Evolutionary conservation across 495 filamentous ascomycete genomes (phyloP).

Genomic region (Penicillium simplicissimum): DNA sequence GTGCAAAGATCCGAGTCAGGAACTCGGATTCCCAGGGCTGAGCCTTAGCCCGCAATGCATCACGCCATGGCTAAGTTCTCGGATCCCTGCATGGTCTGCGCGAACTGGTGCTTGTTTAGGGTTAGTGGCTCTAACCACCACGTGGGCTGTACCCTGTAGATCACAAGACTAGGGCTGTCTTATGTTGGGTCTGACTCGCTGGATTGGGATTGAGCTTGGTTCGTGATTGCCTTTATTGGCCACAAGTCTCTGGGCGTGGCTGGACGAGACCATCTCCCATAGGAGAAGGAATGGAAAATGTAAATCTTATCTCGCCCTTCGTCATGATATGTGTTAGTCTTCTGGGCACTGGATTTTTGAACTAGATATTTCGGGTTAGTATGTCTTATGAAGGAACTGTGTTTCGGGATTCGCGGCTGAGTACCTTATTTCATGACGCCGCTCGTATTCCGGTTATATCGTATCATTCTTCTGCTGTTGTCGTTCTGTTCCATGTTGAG

Average conservation of each 20-base stretch:
- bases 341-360: not conserved
- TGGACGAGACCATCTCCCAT: not conserved
- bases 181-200: not conserved
- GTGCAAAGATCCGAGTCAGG: not conserved
- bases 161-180: not conserved
- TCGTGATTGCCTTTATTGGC: not conserved
- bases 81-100: conserved; percentile 1
- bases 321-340: not conserved
- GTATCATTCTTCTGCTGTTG: not conserved
- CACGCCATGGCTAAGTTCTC: not conserved
- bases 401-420: not conserved
- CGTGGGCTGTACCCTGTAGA: conserved; percentile 7
- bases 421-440: not conserved
- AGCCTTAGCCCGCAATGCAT: not conserved
- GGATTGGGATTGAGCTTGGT: not conserved
- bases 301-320: not conserved
- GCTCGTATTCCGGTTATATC: not conserved
- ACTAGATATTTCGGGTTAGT: not conserved
- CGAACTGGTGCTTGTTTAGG: not conserved
- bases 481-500: not conserved
- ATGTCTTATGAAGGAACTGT: not conserved
- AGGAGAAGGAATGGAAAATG: not conserved
- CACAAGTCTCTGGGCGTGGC: not conserved
- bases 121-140: conserved; percentile 1
- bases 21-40: too few relatives aligned